A percentile compares a stretch with the other conserved stretches of the same genome.
Evolutionary conservation across 2,329 filamentous ascomycete genomes (phyloP).

Genomic region (Tolypocladium sp.): DNA sequence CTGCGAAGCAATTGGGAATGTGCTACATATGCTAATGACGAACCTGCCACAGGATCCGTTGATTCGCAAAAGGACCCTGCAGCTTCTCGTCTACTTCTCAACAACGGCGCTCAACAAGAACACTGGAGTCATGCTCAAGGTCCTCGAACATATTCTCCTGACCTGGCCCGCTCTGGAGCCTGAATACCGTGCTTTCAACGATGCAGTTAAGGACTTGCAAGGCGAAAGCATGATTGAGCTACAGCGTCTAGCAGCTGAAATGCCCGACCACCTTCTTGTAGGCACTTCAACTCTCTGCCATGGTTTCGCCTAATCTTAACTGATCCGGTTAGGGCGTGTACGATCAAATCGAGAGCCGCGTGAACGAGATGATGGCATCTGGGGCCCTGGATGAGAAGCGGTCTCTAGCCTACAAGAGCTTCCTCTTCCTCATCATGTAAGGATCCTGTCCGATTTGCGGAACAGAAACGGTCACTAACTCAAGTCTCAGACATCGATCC

Average conservation of each 20-base stretch:
- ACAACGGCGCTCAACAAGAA: conserved; percentile 71
- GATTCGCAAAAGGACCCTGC: conserved; percentile 72
- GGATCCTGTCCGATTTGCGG: conserved; percentile 9
- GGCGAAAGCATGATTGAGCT: conserved; percentile 78
- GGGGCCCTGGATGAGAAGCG: conserved; percentile 72
- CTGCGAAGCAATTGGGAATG: background rate
- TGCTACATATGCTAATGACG: background rate
- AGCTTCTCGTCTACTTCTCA: conserved; percentile 76
- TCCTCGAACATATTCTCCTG: conserved; percentile 83
- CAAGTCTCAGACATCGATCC: conserved; percentile 61
- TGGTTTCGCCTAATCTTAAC: background rate
- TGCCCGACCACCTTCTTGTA: conserved; percentile 81
- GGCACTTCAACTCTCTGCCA: conserved; percentile 11
- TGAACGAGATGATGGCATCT: conserved; percentile 69
- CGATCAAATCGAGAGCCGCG: conserved; percentile 72
- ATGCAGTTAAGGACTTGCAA: conserved; percentile 84
- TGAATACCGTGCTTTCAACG: conserved; percentile 65
- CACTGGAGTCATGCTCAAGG: conserved; percentile 73
- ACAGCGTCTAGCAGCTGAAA: conserved; percentile 79
- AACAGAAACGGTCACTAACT: conserved; percentile 4
- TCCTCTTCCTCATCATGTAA: conserved; percentile 86
- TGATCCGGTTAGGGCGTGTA: conserved; percentile 58
- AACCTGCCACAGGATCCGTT: conserved; percentile 54
- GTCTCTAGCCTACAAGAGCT: conserved; percentile 77
- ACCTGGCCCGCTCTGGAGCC: conserved; percentile 68